phyloP scores from a whole-genome alignment of 176 grass and related monocot species.

The Echinochloa phyllopogon region DNA sequence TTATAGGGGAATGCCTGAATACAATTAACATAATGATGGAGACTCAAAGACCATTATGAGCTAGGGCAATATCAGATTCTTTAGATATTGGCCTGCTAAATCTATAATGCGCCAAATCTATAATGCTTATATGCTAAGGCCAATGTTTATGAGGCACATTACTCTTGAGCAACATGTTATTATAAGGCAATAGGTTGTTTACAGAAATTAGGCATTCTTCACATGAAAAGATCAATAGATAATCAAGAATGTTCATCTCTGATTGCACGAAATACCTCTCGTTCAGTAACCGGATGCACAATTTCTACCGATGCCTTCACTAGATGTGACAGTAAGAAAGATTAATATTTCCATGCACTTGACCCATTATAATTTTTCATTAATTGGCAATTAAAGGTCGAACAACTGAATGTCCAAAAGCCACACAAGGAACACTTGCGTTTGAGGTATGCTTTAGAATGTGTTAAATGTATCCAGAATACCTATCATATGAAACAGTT shows the following conservation, averaged over 20 bases:
- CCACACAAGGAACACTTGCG: neutral
- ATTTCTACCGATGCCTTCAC: neutral
- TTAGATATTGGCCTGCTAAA: neutral
- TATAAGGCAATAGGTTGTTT: neutral
- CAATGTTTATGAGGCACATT: neutral
- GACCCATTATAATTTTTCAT: neutral
- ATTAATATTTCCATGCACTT: neutral
- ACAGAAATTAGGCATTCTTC: neutral
- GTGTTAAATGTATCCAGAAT: neutral
- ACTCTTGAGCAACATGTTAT: neutral
- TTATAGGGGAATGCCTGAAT: neutral
- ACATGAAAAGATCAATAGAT: neutral
- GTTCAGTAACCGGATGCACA: neutral
- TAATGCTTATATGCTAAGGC: slow-evolving; percentile 7
- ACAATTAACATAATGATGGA: slow-evolving; percentile 8
- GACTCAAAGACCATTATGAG: neutral
- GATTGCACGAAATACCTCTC: neutral
- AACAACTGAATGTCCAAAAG: neutral
- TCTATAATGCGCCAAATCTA: neutral
- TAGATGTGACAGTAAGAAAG: neutral
- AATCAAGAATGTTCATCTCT: neutral
- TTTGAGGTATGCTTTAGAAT: neutral
- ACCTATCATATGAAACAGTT: neutral
- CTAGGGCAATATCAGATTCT: no score
- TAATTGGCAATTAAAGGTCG: neutral